Base-by-base conservation (phyloP, 1,284 basidiomycete genomes). In the Tremellales sp. region DNA sequence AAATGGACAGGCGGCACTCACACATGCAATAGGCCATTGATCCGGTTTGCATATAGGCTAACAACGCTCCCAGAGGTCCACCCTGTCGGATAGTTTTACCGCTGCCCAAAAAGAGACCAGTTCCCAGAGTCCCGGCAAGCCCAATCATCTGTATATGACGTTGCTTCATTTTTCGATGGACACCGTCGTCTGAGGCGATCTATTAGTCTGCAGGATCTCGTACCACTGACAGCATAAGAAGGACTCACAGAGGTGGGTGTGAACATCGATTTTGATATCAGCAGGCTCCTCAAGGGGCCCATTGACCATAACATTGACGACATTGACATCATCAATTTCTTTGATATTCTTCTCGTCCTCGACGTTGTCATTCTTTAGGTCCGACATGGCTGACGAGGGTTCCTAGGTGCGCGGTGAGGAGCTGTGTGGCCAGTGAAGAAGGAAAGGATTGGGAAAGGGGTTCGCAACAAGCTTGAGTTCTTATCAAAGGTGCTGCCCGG, bases 21-120 rank as follows among this genome's bases (percentile, higher is more conserved):
- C 53, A 41, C 56, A 64, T 58, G 5, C 44, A 48, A 33, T 52
- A 62, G 4, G 43, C 51, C 31, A 62, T 56, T 0, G 54, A 48
- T 14, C 61, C 61, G 24, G 53, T 53, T 29, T 57, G 14, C 7
- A 50, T 29, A 35, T 51, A 64, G 2, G 56, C 54, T 13, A 64
- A 43, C 5, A 64, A 36, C 4, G 73, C 63, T 40, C 74, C 74
- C 14, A 70, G 60, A 2, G 76, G 76, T 12, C 76, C 76, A 40
- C 72, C 75, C 16, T 63, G 60, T 13, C 67, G 58, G 16, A 79
- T 63, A 8, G 73, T 71, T 44, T 77, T 73, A 18, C 87, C 88
- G 12, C 84, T 83, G 53, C 86, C 86, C 34, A 91, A 76, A 75
- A 92, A 91, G 18, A 88, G 76, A 64, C 86, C 86, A 1, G 85